Evolutionary conservation across 2,329 filamentous ascomycete species (phyloP).

Genomic region (Drechslerella dactyloides): DNA sequence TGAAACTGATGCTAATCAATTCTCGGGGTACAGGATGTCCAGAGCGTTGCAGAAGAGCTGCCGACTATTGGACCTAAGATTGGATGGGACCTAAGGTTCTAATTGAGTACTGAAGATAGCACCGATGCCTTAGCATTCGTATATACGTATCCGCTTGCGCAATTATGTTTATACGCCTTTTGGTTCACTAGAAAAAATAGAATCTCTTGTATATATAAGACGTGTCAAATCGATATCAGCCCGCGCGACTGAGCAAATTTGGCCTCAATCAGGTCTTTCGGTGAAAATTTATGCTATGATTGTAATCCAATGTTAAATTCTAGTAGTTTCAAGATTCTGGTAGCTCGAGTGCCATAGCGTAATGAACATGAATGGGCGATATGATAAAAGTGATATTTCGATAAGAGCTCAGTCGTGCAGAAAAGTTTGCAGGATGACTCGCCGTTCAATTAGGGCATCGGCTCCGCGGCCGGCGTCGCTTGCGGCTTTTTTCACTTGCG

Average conservation of each 20-base stretch:
- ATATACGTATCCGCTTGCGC: neutral
- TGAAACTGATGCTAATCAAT: conserved; percentile 1
- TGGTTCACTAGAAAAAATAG: no score
- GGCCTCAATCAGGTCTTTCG: no score
- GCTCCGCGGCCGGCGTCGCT: conserved; percentile 35
- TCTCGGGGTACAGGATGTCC: conserved; percentile 71
- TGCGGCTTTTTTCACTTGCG: conserved; percentile 24
- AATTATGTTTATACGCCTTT: no score
- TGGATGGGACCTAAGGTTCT: conserved; percentile 59
- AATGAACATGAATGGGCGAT: no score
- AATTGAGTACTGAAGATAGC: conserved; percentile 4
- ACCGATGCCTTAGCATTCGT: neutral
- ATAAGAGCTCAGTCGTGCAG: neutral
- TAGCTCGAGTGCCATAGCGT: no score
- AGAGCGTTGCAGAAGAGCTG: conserved; percentile 94
- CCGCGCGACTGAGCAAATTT: no score
- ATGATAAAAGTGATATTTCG: no score
- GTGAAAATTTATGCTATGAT: no score
- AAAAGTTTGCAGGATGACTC: conserved; percentile 1
- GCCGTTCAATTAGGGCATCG: conserved; percentile 31
- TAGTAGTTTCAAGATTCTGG: no score
- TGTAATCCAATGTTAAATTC: no score
- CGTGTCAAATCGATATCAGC: no score
- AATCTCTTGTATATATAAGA: no score
- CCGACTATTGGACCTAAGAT: conserved; percentile 88